Evolutionary conservation across 2,329 filamentous ascomycete species (phyloP).

Genomic region (Diaporthe nobilis): DNA sequence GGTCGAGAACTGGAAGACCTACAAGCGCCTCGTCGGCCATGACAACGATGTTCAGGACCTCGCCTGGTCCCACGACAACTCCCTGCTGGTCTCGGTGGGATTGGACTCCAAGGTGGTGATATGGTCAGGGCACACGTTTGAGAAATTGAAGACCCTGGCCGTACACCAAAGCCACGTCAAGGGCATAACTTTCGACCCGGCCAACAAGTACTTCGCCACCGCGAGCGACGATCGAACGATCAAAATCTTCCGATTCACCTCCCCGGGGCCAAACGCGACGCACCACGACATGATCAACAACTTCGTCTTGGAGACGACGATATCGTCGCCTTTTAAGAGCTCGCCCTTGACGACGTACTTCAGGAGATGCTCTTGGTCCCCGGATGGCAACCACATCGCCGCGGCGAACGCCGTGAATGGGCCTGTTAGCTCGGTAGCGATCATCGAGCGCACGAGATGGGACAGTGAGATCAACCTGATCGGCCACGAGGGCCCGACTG

Average conservation of each 20-base stretch:
- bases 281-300: constrained; percentile 97
- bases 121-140: constrained; percentile 98
- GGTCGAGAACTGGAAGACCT: constrained; percentile 98
- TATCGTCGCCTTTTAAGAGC: constrained; percentile 87
- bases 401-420: constrained; percentile 98
- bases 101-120: constrained; percentile 98
- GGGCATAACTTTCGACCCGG: constrained; percentile 97
- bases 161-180: constrained; percentile 98
- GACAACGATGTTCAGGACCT: constrained; percentile 99
- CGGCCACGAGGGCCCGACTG: constrained; percentile 95
- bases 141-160: constrained; percentile 94
- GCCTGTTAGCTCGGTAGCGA: constrained; percentile 95
- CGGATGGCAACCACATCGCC: constrained; percentile 96
- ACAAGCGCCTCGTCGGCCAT: constrained; percentile 92
- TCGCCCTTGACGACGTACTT: constrained; percentile 98
- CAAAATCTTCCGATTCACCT: constrained; percentile 95
- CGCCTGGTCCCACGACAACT: constrained; percentile 96
- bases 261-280: constrained; percentile 90
- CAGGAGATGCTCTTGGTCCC: constrained; percentile 95
- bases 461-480: constrained; percentile 98
- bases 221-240: constrained; percentile 97
- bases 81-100: constrained; percentile 94
- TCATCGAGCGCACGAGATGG: constrained; percentile 93
- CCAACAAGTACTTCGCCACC: constrained; percentile 99
- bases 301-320: constrained; percentile 94